phyloP scores from a whole-genome alignment of 2,329 filamentous ascomycete genomes.

The Botryotinia globosa region DNA sequence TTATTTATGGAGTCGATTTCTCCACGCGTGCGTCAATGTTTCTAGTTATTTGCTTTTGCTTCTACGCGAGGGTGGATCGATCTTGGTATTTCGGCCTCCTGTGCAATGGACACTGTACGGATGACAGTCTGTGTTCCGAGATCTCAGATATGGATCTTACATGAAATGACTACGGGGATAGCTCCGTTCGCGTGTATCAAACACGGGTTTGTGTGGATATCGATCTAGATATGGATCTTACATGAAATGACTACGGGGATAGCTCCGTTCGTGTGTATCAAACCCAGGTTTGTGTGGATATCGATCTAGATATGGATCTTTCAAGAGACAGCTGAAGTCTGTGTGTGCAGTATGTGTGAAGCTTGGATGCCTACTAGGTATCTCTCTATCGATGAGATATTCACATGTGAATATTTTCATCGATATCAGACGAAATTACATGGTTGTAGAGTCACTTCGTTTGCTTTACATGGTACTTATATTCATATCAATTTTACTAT shows the following conservation, averaged over 20 bases:
- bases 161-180: background rate
- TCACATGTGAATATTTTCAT: background rate
- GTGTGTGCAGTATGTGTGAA: background rate
- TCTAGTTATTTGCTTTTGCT: constrained; percentile 1
- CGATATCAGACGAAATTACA: background rate
- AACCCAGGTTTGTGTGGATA: background rate
- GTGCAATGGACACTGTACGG: background rate
- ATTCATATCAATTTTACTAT: background rate
- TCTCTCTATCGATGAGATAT: background rate
- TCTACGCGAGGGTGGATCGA: background rate
- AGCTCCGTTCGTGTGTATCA: background rate
- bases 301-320: background rate
- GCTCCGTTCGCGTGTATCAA: background rate
- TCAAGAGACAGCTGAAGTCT: background rate
- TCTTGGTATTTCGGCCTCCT: background rate
- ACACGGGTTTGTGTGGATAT: background rate
- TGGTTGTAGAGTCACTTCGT: background rate
- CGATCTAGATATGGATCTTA: background rate
- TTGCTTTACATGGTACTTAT: background rate
- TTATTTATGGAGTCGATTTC: background rate
- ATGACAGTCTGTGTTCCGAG: background rate
- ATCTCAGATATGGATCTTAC: background rate
- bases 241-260: background rate
- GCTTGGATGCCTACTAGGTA: background rate
- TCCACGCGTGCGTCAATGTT: background rate